These are phyloP conservation scores for Coffea canephora DNA, from an alignment of 257 asterid species.

Conservation along the genomic window DNA sequence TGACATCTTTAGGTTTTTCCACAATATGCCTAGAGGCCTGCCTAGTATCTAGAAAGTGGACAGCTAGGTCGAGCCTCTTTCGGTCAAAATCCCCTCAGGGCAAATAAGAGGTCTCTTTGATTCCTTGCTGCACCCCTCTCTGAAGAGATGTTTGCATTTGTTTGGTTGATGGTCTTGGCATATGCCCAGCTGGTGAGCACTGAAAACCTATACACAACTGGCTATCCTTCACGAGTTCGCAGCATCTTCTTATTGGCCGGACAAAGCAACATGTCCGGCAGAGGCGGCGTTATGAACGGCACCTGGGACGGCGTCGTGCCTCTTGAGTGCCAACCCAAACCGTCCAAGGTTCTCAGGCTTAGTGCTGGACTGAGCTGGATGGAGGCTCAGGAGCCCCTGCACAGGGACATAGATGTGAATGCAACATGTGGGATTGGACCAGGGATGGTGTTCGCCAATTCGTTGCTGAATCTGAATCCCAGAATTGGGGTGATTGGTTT, in stretches of 20 bases:
- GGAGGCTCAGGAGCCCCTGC: constrained; percentile 80
- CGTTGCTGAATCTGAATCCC: constrained; percentile 29
- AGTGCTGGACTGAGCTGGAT: constrained; percentile 45
- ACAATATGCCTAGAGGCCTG: too few species aligned
- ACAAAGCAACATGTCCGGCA: constrained; percentile 90
- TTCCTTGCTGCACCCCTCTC: too few species aligned
- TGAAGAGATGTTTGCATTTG: neutral
- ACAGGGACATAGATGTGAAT: constrained; percentile 54
- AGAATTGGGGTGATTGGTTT: constrained; percentile 59
- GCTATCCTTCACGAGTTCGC: constrained; percentile 15
- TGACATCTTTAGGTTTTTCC: too few species aligned
- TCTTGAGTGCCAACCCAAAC: constrained; percentile 35
- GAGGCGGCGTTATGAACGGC: constrained; percentile 60
- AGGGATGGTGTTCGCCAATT: constrained; percentile 67
- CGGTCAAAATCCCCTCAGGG: too few species aligned
- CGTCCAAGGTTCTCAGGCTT: constrained; percentile 45
- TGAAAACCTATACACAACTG: neutral
- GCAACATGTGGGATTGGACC: constrained; percentile 81
- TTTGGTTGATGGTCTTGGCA: constrained; percentile 27
- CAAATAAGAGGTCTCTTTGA: too few species aligned
- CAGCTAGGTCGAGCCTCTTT: too few species aligned
- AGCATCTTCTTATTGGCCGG: constrained; percentile 76
- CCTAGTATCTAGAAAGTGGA: too few species aligned
- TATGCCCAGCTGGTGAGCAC: constrained; percentile 25
- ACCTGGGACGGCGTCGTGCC: constrained; percentile 71